These are phyloP conservation scores for Neospora caninum DNA, from an alignment of 169 alveolate genomes.

Conservation along the genomic window DNA sequence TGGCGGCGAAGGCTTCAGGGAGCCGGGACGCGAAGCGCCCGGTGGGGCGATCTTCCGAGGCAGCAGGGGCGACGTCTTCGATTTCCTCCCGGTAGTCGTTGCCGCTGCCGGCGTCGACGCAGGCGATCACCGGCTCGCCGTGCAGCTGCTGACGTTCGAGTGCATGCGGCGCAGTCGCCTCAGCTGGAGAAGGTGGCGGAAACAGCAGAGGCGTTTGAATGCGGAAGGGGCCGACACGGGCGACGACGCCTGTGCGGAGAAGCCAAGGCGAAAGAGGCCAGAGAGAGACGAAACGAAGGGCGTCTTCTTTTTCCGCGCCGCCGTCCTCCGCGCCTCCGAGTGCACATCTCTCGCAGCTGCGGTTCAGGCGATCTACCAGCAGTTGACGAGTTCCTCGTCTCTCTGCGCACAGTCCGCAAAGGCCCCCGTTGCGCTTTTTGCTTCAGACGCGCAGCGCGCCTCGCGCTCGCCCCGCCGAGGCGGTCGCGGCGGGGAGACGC, in stretches of 20 bases:
- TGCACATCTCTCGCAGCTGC: constrained; percentile 44
- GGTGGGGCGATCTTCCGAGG: background rate
- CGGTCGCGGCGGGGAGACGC: background rate
- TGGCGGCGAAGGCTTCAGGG: background rate
- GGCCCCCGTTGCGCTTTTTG: background rate
- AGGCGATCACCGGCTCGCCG: constrained; percentile 62
- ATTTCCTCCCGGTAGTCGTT: constrained; percentile 62
- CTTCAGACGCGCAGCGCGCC: background rate
- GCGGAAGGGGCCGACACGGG: constrained; percentile 14
- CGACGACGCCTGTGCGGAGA: constrained; percentile 56
- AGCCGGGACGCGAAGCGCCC: background rate
- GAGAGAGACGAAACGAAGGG: background rate
- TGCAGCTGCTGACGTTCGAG: constrained; percentile 55
- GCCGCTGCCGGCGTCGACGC: constrained; percentile 60
- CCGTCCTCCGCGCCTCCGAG: constrained; percentile 40
- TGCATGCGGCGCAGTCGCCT: constrained; percentile 37
- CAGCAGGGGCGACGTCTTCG: background rate
- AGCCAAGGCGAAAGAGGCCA: constrained; percentile 43
- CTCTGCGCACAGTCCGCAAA: no score
- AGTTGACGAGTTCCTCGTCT: constrained; percentile 40
- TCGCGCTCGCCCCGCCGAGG: background rate
- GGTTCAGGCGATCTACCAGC: constrained; percentile 46
- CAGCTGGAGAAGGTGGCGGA: background rate
- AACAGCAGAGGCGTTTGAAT: constrained; percentile 44
- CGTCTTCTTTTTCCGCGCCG: constrained; percentile 46